Percentiles rank a stretch among this genome's conserved stretches.
These are phyloP conservation scores for Aspergillus sp. DNA, from an alignment of 2,329 filamentous ascomycete genomes.

Conservation along the genomic window DNA sequence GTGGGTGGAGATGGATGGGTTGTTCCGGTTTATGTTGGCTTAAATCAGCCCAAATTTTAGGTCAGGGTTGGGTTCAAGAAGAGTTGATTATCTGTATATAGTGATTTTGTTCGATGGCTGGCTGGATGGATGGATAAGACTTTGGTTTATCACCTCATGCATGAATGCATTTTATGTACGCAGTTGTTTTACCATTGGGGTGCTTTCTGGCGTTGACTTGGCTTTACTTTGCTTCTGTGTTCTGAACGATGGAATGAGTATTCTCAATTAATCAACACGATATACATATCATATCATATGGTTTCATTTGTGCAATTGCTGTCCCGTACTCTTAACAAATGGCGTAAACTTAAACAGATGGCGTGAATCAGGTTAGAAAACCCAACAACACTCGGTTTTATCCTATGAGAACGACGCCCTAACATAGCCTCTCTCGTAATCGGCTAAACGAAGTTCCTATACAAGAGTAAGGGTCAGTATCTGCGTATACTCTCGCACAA, in stretches of 20 bases:
- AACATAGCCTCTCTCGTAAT: no score
- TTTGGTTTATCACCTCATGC: not conserved
- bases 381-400: no score
- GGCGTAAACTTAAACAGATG: not conserved
- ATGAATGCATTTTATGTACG: not conserved
- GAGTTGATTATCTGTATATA: constrained; percentile 28
- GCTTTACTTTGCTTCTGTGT: not conserved
- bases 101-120: constrained; percentile 35
- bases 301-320: not conserved
- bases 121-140: constrained; percentile 11
- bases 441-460: no score
- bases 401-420: no score
- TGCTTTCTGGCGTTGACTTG: not conserved
- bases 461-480: no score
- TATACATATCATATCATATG: not conserved
- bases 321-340: not conserved
- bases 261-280: not conserved
- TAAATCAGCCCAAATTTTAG: constrained; percentile 17
- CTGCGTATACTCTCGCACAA: no score
- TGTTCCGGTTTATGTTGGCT: constrained; percentile 66
- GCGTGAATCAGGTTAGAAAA: no score
- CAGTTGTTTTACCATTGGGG: not conserved
- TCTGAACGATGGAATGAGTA: not conserved
- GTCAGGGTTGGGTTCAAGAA: not conserved
- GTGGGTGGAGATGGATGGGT: constrained; percentile 89